Evolutionary conservation across 257 asterid genomes (phyloP), one percentile per base, ranked within the genome.

Genomic region (Forsythia viridissima): DNA sequence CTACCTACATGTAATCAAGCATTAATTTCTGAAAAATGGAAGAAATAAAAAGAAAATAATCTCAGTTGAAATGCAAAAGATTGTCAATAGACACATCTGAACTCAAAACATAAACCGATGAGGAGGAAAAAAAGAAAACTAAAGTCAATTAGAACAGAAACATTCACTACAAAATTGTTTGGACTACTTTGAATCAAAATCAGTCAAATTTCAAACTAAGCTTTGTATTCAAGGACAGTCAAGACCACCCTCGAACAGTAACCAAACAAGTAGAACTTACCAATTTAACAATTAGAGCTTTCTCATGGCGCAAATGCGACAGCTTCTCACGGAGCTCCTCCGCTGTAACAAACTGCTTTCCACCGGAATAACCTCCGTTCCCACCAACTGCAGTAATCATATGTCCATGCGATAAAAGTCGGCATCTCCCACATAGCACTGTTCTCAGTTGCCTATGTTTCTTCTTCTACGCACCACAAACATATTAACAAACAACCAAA

Each of bases 341-440:
- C 0, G 99, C 99, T 2, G 97, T 83, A 80, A 96, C 91, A 80
- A 96, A 96, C 74, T 91, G 98, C 78, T 91, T 93, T n/a, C 99
- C 99, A 73, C 98, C 99, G 15, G 97, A 65, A 88, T 96, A 96
- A 59, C 99, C 99, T 65, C 99, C 99, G 83, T 93, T 89, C 55
- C 99, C 98, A 84, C 99, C 99, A 80, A 96, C 99, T 69, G 99
- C 99, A 77, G 98, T 96, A 83, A 96, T 90, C 98, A 96, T 90
- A 82, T 91, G 97, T 39, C 99, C 99, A 72, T 96, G 98, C 34
- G 99, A 96, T 82, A 96, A 77, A 73, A 96, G 96, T 73, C 75
- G 92, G 88, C 99, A 96, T 85, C 99, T 90, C 86, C 99, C 97
- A 76, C 99, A 96, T 37, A 93, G 80, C 82, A 96, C 91, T 16